These are phyloP conservation scores for Pichia insulana DNA, from an alignment of 805 yeast genomes.

Conservation along the genomic window DNA sequence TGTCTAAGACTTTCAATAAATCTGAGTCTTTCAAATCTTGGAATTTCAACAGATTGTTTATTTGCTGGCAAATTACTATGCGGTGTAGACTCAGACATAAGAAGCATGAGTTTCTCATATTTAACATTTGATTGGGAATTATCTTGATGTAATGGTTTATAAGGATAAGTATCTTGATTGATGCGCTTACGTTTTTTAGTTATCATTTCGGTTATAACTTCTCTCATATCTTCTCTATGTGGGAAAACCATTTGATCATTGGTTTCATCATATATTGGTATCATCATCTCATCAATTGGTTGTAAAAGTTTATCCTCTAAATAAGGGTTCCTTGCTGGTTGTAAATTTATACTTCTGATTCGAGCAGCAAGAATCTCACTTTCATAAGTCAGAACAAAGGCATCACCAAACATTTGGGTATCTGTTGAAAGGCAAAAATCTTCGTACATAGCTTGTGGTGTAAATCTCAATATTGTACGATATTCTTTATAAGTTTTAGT, in stretches of 20 bases:
- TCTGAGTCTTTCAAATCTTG: conserved; percentile 64
- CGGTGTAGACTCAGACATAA: conserved; percentile 42
- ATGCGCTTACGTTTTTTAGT: conserved; percentile 16
- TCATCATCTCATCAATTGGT: conserved; percentile 35
- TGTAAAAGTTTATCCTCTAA: conserved; percentile 35
- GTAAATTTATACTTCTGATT: conserved; percentile 65
- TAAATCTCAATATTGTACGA: conserved; percentile 70
- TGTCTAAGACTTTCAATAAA: conserved; percentile 77
- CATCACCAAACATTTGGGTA: conserved; percentile 67
- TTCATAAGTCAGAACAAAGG: conserved; percentile 72
- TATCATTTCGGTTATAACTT: conserved; percentile 6
- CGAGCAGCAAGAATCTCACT: conserved; percentile 77
- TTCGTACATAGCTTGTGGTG: conserved; percentile 72
- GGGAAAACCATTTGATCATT: conserved; percentile 26
- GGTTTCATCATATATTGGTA: conserved; percentile 31
- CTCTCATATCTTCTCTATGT: conserved; percentile 34
- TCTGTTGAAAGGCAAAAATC: conserved; percentile 83
- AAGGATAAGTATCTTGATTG: conserved; percentile 20
- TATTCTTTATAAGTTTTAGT: conserved; percentile 56
- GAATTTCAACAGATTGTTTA: conserved; percentile 26
- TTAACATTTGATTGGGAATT: conserved; percentile 69
- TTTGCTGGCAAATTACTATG: conserved; percentile 28
- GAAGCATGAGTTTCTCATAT: conserved; percentile 83
- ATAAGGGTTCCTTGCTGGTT: conserved; percentile 68
- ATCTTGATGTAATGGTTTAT: conserved; percentile 51